Evolutionary conservation across 768 basidiomycete genomes (phyloP).

Genomic region (Cubamyces sp.): DNA sequence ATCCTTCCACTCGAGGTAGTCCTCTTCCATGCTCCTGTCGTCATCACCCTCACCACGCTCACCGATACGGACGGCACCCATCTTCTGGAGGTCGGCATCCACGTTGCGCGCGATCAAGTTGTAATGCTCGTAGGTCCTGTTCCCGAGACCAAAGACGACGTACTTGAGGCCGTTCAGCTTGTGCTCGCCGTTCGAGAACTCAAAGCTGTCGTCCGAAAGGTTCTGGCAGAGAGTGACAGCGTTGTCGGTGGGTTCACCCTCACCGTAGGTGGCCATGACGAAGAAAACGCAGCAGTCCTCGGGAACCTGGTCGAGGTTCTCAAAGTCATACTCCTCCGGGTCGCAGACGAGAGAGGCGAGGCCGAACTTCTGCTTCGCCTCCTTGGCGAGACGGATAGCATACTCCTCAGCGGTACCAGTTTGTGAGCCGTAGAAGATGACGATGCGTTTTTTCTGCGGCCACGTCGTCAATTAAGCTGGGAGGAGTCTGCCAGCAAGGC

Average conservation of each 20-base stretch:
- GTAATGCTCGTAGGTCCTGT: slow-evolving; percentile 95
- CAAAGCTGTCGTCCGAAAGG: slow-evolving; percentile 82
- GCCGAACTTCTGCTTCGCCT: slow-evolving; percentile 95
- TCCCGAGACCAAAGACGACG: slow-evolving; percentile 92
- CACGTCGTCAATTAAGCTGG: slow-evolving; percentile 12
- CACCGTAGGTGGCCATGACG: slow-evolving; percentile 97
- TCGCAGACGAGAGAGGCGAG: slow-evolving; percentile 96
- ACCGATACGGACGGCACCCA: slow-evolving; percentile 86
- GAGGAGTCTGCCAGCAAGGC: not conserved
- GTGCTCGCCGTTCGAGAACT: slow-evolving; percentile 81
- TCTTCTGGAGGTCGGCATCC: slow-evolving; percentile 70
- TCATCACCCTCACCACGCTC: slow-evolving; percentile 96
- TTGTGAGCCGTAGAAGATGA: slow-evolving; percentile 98
- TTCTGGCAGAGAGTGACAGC: slow-evolving; percentile 95
- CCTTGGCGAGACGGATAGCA: slow-evolving; percentile 96
- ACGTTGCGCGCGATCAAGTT: slow-evolving; percentile 85
- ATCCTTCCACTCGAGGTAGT: slow-evolving; percentile 99
- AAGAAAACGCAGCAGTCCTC: slow-evolving; percentile 90
- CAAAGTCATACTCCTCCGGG: slow-evolving; percentile 98
- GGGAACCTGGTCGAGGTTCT: slow-evolving; percentile 90
- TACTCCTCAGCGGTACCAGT: slow-evolving; percentile 99
- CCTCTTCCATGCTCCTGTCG: slow-evolving; percentile 99
- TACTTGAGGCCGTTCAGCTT: slow-evolving; percentile 87
- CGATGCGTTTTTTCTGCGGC: slow-evolving; percentile 88
- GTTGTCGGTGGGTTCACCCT: slow-evolving; percentile 99